Evolutionary conservation across 2,329 filamentous ascomycete genomes (phyloP), one percentile per base, ranked within the genome.

Genomic region (Pseudogymnoascus sp.): DNA sequence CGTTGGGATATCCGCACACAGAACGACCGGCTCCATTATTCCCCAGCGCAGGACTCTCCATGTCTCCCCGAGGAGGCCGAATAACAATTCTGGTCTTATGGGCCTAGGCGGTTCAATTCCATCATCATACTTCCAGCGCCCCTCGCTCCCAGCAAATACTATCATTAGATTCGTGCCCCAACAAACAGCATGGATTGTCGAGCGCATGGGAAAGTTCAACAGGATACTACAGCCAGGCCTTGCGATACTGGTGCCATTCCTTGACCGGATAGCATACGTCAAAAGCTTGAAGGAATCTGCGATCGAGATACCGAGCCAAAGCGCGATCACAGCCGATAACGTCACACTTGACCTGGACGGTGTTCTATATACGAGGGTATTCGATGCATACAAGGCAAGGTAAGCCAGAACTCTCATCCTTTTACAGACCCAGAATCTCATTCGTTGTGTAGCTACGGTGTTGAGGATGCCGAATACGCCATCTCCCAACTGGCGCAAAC

Each of bases 181-280:
- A 78, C 94, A 99, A 80, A 97, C 93, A 70, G 94, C 94, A 75
- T 99, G 94, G 94, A 93, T 99, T 65, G 94, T 99, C 63, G 94
- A 99, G 84, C 92, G 94, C 73, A 99, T 99, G 94, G 94, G 94
- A 71, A 94, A 92, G 77, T 99, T 96, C 80, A 89, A 91, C 78
- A 85, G 92, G 65, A 97, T 99, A 72, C 80, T 99, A 60, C 85
- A 97, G 71, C 94, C 94, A 3, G 94, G 94, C 63, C 81, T 99
- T 66, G 92, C 94, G 21, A 83, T 99, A 66, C 78, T 99, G 69
- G 82, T 94, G 62, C 94, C 94, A 1, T 89, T 97, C 69, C 79
- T 99, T 75, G 94, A 99, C 77, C 89, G 92, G 66, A 97, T 99
- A 75, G 90, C 94, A 70, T 99, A 99, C 75, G 94, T 99, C 69